phyloP scores from a whole-genome alignment of 2,329 filamentous ascomycete genomes.

The Aplosporella prunicola region DNA sequence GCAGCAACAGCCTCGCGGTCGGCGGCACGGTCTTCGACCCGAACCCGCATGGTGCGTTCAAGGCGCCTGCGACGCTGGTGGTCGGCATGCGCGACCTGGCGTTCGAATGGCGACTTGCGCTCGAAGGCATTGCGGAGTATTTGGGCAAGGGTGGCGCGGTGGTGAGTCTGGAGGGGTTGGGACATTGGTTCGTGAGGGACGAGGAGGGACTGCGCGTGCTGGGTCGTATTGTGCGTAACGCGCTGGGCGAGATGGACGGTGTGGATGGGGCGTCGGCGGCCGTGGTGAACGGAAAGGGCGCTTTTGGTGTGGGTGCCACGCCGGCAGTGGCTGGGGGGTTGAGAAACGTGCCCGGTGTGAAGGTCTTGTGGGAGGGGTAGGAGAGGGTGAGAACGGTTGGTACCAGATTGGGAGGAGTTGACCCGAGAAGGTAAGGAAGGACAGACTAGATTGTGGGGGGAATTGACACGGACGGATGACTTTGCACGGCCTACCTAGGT shows the following conservation, averaged over 20 bases:
- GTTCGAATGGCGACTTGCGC: slow-evolving; percentile 38
- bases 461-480: too few relatives aligned
- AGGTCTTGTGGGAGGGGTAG: slow-evolving; percentile 15
- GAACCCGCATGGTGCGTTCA: slow-evolving; percentile 35
- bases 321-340: not conserved
- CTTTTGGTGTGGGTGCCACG: too few relatives aligned
- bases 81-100: slow-evolving; percentile 46
- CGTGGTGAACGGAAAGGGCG: not conserved
- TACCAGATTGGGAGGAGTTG: too few relatives aligned
- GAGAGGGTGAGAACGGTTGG: slow-evolving; percentile 12
- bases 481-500: too few relatives aligned
- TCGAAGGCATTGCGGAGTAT: slow-evolving; percentile 46
- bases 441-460: too few relatives aligned
- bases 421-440: too few relatives aligned
- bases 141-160: slow-evolving; percentile 43
- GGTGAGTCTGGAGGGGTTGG: slow-evolving; percentile 35
- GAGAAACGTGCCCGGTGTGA: too few relatives aligned
- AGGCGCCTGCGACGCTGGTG: slow-evolving; percentile 44
- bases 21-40: slow-evolving; percentile 37
- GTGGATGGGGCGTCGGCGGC: not conserved
- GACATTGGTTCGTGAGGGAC: slow-evolving; percentile 47
- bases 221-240: slow-evolving; percentile 28
- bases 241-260: slow-evolving; percentile 15
- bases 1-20: slow-evolving; percentile 16
- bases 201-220: slow-evolving; percentile 34